Evolutionary conservation across 2,329 filamentous ascomycete species (phyloP).

Genomic region (Penicillium sp.): DNA sequence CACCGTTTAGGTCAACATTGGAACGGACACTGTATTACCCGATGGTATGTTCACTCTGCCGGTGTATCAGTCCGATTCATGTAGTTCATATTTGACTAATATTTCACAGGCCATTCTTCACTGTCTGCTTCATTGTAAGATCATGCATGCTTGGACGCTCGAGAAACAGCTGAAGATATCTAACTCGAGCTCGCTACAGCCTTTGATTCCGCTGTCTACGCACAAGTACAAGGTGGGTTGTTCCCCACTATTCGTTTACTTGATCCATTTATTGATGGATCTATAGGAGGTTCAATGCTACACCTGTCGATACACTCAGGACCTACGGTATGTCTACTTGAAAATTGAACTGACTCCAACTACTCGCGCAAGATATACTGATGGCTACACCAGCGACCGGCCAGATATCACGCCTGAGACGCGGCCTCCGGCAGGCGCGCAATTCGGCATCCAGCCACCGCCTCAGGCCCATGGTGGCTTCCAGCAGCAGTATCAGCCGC

Average conservation of each 20-base stretch:
- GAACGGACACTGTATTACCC: conserved; percentile 44
- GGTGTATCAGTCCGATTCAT: neutral
- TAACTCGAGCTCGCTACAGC: conserved; percentile 26
- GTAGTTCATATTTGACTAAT: conserved; percentile 6
- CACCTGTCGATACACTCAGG: conserved; percentile 39
- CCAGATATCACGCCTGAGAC: conserved; percentile 40
- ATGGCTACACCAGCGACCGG: conserved; percentile 27
- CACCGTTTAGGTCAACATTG: conserved; percentile 39
- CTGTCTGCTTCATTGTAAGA: conserved; percentile 44
- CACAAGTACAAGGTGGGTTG: conserved; percentile 41
- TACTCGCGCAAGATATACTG: neutral
- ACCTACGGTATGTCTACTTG: conserved; percentile 30
- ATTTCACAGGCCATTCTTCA: conserved; percentile 42
- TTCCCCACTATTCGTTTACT: neutral
- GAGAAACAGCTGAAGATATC: conserved; percentile 1
- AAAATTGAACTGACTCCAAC: neutral
- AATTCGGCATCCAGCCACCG: conserved; percentile 28
- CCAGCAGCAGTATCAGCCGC: conserved; percentile 14
- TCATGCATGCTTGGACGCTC: neutral
- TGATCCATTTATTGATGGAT: neutral
- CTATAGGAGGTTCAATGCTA: conserved; percentile 38
- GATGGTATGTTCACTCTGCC: conserved; percentile 35
- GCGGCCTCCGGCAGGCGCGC: conserved; percentile 30
- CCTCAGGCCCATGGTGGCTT: conserved; percentile 21
- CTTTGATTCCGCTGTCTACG: conserved; percentile 37